Percentiles rank a stretch among this genome's conserved stretches.
Evolutionary conservation across 805 yeast genomes (phyloP).

Genomic region (Scheffersomyces coipomensis): DNA sequence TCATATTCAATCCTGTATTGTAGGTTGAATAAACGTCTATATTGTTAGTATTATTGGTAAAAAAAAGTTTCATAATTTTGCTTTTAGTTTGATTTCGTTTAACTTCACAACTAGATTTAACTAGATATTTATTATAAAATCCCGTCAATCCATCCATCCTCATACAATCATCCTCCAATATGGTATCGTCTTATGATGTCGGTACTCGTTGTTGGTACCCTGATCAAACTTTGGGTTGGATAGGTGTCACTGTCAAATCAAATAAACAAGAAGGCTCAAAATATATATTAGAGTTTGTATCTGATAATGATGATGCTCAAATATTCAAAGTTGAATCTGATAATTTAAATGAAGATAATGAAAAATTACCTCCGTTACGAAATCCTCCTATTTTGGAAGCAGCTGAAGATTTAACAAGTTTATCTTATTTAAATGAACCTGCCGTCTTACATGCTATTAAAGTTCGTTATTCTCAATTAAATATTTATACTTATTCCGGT

Average conservation of each 20-base stretch:
- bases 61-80: no score
- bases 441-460: conserved; percentile 93
- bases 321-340: conserved; percentile 49
- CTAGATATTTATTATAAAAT: background rate
- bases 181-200: conserved; percentile 20
- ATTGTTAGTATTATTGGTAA: no score
- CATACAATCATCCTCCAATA: background rate
- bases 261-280: conserved; percentile 40
- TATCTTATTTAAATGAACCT: conserved; percentile 93
- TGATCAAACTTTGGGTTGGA: conserved; percentile 71
- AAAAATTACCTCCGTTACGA: conserved; percentile 72
- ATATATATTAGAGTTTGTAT: conserved; percentile 48
- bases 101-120: no score
- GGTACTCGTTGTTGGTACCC: conserved; percentile 81
- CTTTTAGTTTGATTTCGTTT: no score
- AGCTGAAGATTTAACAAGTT: conserved; percentile 88
- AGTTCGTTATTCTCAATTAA: conserved; percentile 83
- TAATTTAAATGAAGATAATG: conserved; percentile 49
- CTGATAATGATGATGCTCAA: conserved; percentile 47
- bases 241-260: conserved; percentile 60
- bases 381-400: conserved; percentile 92
- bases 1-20: no score
- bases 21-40: no score
- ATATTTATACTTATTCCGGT: conserved; percentile 94
- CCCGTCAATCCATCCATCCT: no score